Base-by-base conservation (phyloP, 805 yeast species). In the Sungouiella thailandica region DNA sequence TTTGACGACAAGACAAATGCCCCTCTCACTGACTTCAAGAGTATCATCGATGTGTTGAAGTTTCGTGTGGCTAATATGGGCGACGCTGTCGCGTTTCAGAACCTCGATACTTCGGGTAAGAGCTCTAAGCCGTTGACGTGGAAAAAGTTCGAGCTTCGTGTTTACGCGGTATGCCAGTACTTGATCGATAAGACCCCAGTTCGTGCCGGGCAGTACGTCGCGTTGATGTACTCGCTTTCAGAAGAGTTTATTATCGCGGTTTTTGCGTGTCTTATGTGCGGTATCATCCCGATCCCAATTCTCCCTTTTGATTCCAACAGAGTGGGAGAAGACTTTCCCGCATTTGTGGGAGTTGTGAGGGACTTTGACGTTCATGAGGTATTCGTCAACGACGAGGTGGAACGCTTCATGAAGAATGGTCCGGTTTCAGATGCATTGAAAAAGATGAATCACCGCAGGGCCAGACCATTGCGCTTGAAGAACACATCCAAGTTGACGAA, bases 231-330 rank as follows among this genome's bases (percentile, higher is more conserved):
- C 53, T 82, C 95, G 0, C 73, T 90, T 29, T 78, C 88, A 1
- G 96, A 89, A 37, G 97, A 93, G 41, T 90, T 76, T 50, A 76
- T 82, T 4, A 76, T 86, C 18, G 86, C 95, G 2, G 67, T 88
- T 1, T 78, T 80, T 57, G 97, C 98, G 0, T 90, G 97, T 53
- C 74, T 90, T 55, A 60, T 81, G 36, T 74, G 88, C 34, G 96
- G 96, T 7, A 37, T 87, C 4, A 70, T 84, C 3, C 86, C 93
- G 1, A 70, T 90, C 11, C 93, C 95, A 0, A 57, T 87, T 53
- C 63, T 78, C 7, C 88, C 94, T 0, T 60, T 88, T 25, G 87
- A 82, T 40, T 65, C 78, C 9, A 70, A 69, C 27, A 62, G 88
- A 34, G 64, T 81, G 7, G 78, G 74, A 4, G 96, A 85, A 47